Percentiles rank a stretch among this genome's conserved stretches.
Evolutionary conservation across 1,139 yeast genomes (phyloP).

Genomic region (Sugiyamaella paludigena): DNA sequence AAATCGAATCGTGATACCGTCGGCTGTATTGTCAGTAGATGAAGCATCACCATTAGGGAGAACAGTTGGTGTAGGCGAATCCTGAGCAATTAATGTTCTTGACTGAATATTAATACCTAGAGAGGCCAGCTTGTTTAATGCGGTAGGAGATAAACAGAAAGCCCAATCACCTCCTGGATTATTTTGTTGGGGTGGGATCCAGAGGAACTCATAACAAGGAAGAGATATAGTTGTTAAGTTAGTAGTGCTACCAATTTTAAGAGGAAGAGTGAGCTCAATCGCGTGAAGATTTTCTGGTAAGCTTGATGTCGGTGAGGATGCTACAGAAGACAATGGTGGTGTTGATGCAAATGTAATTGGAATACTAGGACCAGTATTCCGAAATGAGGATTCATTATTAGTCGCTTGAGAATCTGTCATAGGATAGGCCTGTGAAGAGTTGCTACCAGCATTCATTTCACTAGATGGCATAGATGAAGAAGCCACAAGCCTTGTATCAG

Average conservation of each 20-base stretch:
- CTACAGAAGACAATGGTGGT: background rate
- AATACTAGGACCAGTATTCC: background rate
- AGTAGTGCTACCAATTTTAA: background rate
- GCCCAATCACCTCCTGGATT: conserved; percentile 6
- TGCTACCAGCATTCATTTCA: background rate
- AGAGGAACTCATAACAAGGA: conserved; percentile 7
- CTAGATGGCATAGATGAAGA: background rate
- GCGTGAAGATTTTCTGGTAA: background rate
- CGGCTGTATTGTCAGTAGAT: background rate
- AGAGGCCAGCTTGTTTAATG: conserved; percentile 1
- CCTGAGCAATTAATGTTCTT: background rate
- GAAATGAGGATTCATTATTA: background rate
- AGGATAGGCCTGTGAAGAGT: background rate
- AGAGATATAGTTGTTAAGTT: background rate
- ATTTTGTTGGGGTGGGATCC: conserved; percentile 7
- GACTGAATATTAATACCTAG: conserved; percentile 3
- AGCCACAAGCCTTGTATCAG: background rate
- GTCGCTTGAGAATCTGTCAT: background rate
- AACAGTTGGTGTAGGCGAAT: background rate
- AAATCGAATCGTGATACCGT: conserved; percentile 1
- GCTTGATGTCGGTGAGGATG: background rate
- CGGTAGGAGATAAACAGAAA: conserved; percentile 6
- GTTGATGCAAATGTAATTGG: background rate
- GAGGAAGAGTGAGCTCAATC: conserved; percentile 1
- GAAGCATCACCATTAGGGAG: background rate